Evolutionary conservation across 169 alveolate genomes (phyloP), one percentile per base, ranked within the genome.

Genomic region (Eimeria necatrix): DNA sequence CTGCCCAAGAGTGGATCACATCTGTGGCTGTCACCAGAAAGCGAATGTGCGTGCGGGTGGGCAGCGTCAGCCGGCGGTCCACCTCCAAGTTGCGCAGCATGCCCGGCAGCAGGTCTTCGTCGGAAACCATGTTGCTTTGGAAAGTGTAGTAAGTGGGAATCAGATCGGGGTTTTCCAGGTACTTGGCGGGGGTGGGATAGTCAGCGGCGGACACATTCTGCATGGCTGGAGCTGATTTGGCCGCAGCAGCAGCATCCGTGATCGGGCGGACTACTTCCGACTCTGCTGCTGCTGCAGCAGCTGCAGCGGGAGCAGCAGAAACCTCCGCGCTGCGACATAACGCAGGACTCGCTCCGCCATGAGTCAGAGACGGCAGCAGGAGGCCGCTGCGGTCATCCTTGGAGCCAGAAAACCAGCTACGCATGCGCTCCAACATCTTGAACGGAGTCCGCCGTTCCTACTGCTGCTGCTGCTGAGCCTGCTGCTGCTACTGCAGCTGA

Each of bases 41-140:
- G 46, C 98, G 96, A 56, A 97, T 98, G 81, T 98, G 99, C 16
- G 99, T 98, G 9, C 98, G 96, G 10, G 99, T 98, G 8, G 98
- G 99, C 87, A 97, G 94, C 10, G 99, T 97, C 85, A 97, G 96
- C 9, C 99, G 94, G 96, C 97, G 97, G 95, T 97, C 98, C 24
- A 98, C 99, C 96, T 98, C 99, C 68, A 98, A 94, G 74, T 97
- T 98, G 14, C 98, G 95, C 60, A 97, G 96, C 99, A 98, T 98
- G 4, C 98, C 97, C 5, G 97, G 97, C 59, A 64, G 70, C 56
- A 89, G 83, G 18, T 93, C 97, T 91, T 95, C 96, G 26, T 96
- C 97, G 0, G 96, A 84, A 51, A 96, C 97, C 97, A 96, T 94
- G 87, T 96, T 96, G 70, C 96, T 87, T 94, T 96, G 97, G 86